Evolutionary conservation across 1,284 basidiomycete genomes (phyloP).

Genomic region (Leucoagaricus sp.): DNA sequence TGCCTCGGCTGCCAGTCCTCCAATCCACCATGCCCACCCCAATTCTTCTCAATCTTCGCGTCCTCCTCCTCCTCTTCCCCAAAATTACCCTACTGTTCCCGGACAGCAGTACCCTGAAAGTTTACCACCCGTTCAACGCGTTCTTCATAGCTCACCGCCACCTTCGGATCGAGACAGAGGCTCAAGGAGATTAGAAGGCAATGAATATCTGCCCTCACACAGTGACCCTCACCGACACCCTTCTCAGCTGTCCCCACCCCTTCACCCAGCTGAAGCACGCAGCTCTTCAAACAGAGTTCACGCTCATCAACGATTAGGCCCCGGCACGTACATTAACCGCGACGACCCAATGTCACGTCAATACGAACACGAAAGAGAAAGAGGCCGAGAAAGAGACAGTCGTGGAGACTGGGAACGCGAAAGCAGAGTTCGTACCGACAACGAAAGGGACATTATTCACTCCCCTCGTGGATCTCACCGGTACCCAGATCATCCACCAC

Average conservation of each 20-base stretch:
- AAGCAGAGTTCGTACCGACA: conserved; percentile 18
- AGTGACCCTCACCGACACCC: conserved; percentile 16
- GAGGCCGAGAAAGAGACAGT: conserved; percentile 40
- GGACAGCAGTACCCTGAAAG: conserved; percentile 47
- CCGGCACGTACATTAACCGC: conserved; percentile 56
- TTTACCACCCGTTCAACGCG: conserved; percentile 42
- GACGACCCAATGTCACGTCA: conserved; percentile 50
- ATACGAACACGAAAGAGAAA: conserved; percentile 45
- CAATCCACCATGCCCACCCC: conserved; percentile 34
- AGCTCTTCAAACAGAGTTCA: conserved; percentile 43
- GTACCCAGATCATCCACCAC: conserved; percentile 11
- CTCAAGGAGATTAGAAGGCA: conserved; percentile 30
- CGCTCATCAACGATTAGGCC: conserved; percentile 67
- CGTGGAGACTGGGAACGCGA: conserved; percentile 52
- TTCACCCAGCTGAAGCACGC: conserved; percentile 38
- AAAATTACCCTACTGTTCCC: conserved; percentile 42
- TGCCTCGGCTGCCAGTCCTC: conserved; percentile 38
- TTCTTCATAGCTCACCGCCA: conserved; percentile 50
- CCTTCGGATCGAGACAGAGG: conserved; percentile 43
- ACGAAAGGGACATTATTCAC: conserved; percentile 19
- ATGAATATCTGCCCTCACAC: conserved; percentile 13
- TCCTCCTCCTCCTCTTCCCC: conserved; percentile 29
- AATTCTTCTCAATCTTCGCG: conserved; percentile 23
- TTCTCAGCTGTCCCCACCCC: conserved; percentile 37
- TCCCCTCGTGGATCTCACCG: conserved; percentile 45